These are phyloP conservation scores for Yamadazyma sp. DNA, from an alignment of 805 yeast genomes.

Conservation along the genomic window DNA sequence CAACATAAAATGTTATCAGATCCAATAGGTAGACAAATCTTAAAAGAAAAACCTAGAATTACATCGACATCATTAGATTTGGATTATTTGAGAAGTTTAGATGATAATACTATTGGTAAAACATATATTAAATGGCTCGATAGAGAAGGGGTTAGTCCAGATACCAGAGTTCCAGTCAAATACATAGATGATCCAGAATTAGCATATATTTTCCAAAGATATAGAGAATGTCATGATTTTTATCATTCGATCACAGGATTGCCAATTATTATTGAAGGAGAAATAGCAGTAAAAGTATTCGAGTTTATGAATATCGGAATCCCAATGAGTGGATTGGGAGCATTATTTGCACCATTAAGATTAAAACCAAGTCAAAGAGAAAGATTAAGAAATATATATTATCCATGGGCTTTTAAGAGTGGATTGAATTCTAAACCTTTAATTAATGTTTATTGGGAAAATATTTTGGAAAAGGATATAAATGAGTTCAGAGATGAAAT, in stretches of 20 bases:
- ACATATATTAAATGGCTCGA: constrained; percentile 81
- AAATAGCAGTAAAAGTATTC: constrained; percentile 85
- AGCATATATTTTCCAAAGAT: constrained; percentile 90
- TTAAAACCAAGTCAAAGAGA: constrained; percentile 60
- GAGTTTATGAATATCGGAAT: constrained; percentile 90
- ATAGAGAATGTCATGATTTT: constrained; percentile 95
- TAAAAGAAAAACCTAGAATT: constrained; percentile 79
- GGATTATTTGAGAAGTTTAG: constrained; percentile 55
- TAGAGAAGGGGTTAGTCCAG: constrained; percentile 88
- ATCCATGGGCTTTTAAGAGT: constrained; percentile 83
- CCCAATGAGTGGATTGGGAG: constrained; percentile 95
- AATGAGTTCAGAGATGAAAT: constrained; percentile 67
- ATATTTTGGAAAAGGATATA: constrained; percentile 67
- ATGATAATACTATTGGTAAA: constrained; percentile 70
- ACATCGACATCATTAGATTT: constrained; percentile 69
- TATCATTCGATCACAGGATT: constrained; percentile 89
- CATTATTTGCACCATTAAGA: constrained; percentile 82
- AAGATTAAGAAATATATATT: constrained; percentile 63
- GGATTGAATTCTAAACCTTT: constrained; percentile 74
- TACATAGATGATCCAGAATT: constrained; percentile 86
- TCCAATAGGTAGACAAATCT: constrained; percentile 70
- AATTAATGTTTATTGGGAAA: constrained; percentile 91
- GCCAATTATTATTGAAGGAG: constrained; percentile 95
- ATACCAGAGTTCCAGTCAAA: constrained; percentile 83
- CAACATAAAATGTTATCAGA: constrained; percentile 74